Evolutionary conservation across 768 basidiomycete genomes (phyloP).

Genomic region (Russula lepida): DNA sequence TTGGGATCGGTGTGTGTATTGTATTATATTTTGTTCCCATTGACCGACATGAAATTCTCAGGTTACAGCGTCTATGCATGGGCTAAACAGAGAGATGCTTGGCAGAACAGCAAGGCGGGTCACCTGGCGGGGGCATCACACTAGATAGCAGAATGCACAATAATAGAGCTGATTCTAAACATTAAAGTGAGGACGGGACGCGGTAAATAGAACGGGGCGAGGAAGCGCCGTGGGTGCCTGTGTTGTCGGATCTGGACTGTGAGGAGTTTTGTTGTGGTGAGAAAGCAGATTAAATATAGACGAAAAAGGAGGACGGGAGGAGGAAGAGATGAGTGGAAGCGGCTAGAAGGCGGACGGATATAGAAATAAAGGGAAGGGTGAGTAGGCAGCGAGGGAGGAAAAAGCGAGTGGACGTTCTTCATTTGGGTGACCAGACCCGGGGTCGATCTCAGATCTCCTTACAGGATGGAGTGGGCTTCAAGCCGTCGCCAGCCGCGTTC

Average conservation of each 20-base stretch:
- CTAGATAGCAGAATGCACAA: slow-evolving; percentile 4
- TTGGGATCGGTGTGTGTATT: slow-evolving; percentile 54
- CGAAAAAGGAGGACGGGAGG: slow-evolving; percentile 6
- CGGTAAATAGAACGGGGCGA: background rate
- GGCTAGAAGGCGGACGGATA: slow-evolving; percentile 17
- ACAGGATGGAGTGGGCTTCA: slow-evolving; percentile 22
- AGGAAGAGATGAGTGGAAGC: background rate
- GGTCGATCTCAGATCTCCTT: slow-evolving; percentile 22
- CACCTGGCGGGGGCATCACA: slow-evolving; percentile 39
- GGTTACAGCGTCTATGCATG: slow-evolving; percentile 73
- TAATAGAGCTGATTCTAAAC: slow-evolving; percentile 1
- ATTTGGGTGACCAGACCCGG: slow-evolving; percentile 22
- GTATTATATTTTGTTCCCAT: background rate
- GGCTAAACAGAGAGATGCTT: slow-evolving; percentile 56
- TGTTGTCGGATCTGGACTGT: slow-evolving; percentile 12
- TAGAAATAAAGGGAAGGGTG: slow-evolving; percentile 17
- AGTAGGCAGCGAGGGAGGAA: slow-evolving; percentile 18
- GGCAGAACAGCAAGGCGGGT: slow-evolving; percentile 67
- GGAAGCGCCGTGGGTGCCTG: slow-evolving; percentile 16
- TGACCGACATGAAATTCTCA: slow-evolving; percentile 26
- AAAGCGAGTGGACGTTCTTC: slow-evolving; percentile 20
- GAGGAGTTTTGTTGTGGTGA: background rate
- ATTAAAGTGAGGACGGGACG: background rate
- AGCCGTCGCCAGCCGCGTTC: slow-evolving; percentile 22
- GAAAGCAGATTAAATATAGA: background rate